These are phyloP conservation scores for Phytophthora crassamura DNA, from an alignment of 352 stramenopile genomes.

Conservation along the genomic window DNA sequence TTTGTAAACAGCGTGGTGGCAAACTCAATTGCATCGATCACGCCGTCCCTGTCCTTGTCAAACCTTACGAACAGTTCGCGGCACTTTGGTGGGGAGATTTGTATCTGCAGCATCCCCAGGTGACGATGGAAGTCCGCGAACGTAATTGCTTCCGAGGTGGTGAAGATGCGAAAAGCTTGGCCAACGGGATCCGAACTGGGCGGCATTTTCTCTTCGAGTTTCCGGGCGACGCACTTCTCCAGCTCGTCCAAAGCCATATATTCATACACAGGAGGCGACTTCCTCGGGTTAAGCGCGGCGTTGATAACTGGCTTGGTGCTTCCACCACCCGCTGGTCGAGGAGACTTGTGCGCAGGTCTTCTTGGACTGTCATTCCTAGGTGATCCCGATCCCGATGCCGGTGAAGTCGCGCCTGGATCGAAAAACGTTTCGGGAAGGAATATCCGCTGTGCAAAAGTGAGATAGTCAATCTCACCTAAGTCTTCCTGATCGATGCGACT, in stretches of 20 bases:
- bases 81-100: constrained; percentile 60
- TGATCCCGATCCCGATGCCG: not conserved
- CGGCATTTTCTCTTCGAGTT: constrained; percentile 67
- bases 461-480: constrained; percentile 68
- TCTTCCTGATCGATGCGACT: constrained; percentile 68
- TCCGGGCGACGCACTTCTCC: constrained; percentile 58
- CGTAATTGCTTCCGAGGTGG: constrained; percentile 66
- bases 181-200: constrained; percentile 55
- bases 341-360: not conserved
- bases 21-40: constrained; percentile 77
- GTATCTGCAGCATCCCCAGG: constrained; percentile 63
- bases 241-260: constrained; percentile 61
- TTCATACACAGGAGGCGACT: constrained; percentile 51
- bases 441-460: constrained; percentile 64
- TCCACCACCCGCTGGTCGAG: not conserved
- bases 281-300: constrained; percentile 14
- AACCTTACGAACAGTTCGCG: constrained; percentile 69
- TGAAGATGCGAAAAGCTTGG: constrained; percentile 76
- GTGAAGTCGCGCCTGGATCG: constrained; percentile 14
- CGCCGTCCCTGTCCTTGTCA: constrained; percentile 62
- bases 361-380: constrained; percentile 4
- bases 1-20: constrained; percentile 61
- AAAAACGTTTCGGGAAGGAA: constrained; percentile 58
- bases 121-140: constrained; percentile 67
- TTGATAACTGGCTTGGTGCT: constrained; percentile 5